Base-by-base conservation (phyloP, 805 yeast genomes). In the Peterozyma xylosa region DNA sequence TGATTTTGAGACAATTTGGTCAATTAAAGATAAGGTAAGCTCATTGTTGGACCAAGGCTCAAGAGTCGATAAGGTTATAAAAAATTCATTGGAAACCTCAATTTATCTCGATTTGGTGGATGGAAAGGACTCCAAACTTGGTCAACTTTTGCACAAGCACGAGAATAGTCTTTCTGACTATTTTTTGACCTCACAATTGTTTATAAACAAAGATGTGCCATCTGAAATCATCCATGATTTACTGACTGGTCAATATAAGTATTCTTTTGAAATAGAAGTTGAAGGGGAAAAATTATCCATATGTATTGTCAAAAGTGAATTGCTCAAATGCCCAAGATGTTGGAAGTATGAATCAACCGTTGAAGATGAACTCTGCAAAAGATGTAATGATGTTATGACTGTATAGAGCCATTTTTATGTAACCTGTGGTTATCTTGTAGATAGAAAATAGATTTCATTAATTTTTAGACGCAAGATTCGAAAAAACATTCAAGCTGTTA, bases 241-340 rank as follows among this genome's bases (percentile, higher is more conserved):
- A 21, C 7, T 7, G 27, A 21, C 7, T 21, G 27, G 27, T 21
- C 49, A 34, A 16, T 60, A 54, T 41, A 64, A 66, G 14, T 60
- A 59, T 42, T 48, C 60, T 41, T 52, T 51, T 5, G 45, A 51
- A n/a, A 49, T 67, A 2, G 49, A 49, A 2, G 49, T 70, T 2
- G 60, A 53, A 7, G 67, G 59, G 2, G 53, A 52, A 9, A 56
- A 42, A 3, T 45, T 69, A 6, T 51, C 50, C 1, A 53, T 76
- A 3, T 49, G 58, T 2, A 71, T 83, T 2, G 61, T 68, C 43
- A 53, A 51, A 41, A 50, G 63, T 37, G 45, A 58, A 0, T 55
- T 66, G 2, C 63, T 64, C 42, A 89, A 89, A 55, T 93, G 99
- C 59, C 96, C 96, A 6, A 74, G 99, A 58, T 93, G 99, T 63